Evolutionary conservation across 345 rosid species (phyloP), one percentile per base, ranked within the genome.

Genomic region (Geranium rotundifolium): DNA sequence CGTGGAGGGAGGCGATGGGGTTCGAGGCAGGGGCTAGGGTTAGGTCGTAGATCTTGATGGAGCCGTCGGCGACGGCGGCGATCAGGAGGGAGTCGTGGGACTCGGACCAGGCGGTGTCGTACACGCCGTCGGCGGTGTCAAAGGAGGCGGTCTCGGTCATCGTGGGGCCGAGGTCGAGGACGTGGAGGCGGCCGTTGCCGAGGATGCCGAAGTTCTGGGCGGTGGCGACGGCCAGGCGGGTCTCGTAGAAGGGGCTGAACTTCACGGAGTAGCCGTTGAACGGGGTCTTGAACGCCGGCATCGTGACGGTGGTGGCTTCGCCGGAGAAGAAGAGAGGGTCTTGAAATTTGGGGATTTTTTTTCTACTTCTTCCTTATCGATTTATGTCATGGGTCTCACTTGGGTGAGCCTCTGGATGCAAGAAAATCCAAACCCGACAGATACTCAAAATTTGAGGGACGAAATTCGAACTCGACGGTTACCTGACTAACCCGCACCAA

Each of bases 161-260:
- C 0, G 79, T 84, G 17, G 72, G 65, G 12, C 82, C 71, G 15
- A 92, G 85, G 70, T 87, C 80, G 74, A 92, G 86, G 57, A 92
- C 82, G 72, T 92, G 96, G 69, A 89, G 61, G 65, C 96, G 93
- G 14, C 95, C 98, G 69, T 89, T 92, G 19, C 98, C 97, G 56
- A 91, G 85, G 77, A 91, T 91, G 54, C 98, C 98, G 68, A 87
- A 91, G 78, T 89, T 91, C 58, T 89, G 96, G 20, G 98, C 78
- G 19, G 98, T 91, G 59, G 88, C 96, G 54, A 85, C 97, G 69
- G 91, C 95, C 60, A 92, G 80, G 12, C 91, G 91, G 27, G 86
- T 78, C 68, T 89, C 97, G 80, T 85, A 75, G 77, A 89, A 89
- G 0, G 98, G 98, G 58, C 93, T 85, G 80, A 92, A 89, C 67